phyloP scores from a whole-genome alignment of 148 eudicot species.

The Persicaria tinctoria region DNA sequence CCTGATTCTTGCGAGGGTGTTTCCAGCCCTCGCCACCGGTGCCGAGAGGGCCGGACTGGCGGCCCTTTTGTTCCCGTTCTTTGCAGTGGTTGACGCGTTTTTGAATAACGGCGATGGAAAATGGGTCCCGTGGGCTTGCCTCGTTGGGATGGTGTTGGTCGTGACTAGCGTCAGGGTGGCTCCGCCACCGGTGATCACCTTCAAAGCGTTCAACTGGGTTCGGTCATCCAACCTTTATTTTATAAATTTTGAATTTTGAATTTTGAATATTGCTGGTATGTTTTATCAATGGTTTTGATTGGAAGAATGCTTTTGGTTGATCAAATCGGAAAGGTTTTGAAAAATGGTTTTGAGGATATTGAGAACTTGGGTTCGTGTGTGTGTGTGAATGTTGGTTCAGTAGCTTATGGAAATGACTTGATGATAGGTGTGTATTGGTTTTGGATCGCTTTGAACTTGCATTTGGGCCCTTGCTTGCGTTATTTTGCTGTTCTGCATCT shows the following conservation, averaged over 20 bases:
- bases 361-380: too few species aligned
- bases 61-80: conserved; percentile 8
- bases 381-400: too few species aligned
- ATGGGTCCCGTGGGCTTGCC: conserved; percentile 7
- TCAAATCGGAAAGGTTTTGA: too few species aligned
- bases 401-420: too few species aligned
- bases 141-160: neutral
- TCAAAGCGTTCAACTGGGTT: conserved; percentile 5
- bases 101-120: neutral
- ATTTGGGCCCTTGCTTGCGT: too few species aligned
- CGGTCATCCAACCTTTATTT: neutral
- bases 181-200: neutral
- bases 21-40: neutral
- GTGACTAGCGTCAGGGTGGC: conserved; percentile 3
- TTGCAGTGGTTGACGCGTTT: conserved; percentile 9
- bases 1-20: neutral
- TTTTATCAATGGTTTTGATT: too few species aligned
- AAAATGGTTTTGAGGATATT: too few species aligned
- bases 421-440: too few species aligned
- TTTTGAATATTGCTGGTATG: too few species aligned
- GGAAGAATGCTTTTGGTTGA: too few species aligned
- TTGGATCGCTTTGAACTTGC: too few species aligned
- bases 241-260: neutral
- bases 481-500: too few species aligned
- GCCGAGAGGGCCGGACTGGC: conserved; percentile 10